Evolutionary conservation across 1,284 basidiomycete genomes (phyloP).

Genomic region (Puccinia novopanici): DNA sequence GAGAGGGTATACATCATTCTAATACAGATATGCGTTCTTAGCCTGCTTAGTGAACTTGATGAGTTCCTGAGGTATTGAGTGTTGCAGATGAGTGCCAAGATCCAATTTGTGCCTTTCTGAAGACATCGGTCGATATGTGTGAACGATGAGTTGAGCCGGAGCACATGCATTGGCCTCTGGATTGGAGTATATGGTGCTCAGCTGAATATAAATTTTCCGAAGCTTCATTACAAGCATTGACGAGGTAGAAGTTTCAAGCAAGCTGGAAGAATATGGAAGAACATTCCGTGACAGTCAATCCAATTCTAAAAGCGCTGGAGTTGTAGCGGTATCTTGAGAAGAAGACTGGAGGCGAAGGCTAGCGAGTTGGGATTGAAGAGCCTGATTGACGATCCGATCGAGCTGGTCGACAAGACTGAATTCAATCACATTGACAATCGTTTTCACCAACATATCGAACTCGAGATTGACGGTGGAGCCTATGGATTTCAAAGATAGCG

Average conservation of each 20-base stretch:
- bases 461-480: conserved; percentile 91
- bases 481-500: conserved; percentile 72
- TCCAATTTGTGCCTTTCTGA: too few relatives aligned
- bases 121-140: too few relatives aligned
- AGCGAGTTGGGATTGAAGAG: conserved; percentile 8
- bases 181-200: too few relatives aligned
- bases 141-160: too few relatives aligned
- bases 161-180: too few relatives aligned
- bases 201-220: too few relatives aligned
- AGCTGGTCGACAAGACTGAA: background rate
- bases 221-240: too few relatives aligned
- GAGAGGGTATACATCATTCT: too few relatives aligned
- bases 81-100: too few relatives aligned
- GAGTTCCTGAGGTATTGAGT: too few relatives aligned
- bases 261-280: background rate
- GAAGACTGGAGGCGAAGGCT: background rate
- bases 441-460: conserved; percentile 84
- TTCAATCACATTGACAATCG: conserved; percentile 46
- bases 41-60: too few relatives aligned
- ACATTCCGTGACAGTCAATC: background rate
- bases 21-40: too few relatives aligned
- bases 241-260: background rate
- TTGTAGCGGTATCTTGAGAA: background rate
- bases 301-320: background rate
- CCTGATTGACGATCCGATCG: background rate